phyloP scores from a whole-genome alignment of 2,329 filamentous ascomycete genomes.

The Dothidotthia symphoricarpi region DNA sequence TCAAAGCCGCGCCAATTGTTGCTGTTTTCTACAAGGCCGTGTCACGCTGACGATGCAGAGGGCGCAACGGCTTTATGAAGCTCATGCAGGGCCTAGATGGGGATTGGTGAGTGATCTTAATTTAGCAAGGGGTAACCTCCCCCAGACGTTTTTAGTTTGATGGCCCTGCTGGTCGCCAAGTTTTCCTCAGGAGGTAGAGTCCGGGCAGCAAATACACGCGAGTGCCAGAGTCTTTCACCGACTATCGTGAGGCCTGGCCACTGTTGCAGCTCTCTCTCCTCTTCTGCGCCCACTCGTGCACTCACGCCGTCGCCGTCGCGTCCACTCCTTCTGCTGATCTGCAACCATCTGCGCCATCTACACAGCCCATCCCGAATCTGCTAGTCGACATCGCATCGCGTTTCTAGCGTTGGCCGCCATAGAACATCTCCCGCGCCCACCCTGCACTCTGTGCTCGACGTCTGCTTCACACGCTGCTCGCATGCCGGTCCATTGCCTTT shows the following conservation, averaged over 20 bases:
- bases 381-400: too few relatives aligned
- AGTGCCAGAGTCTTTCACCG: constrained; percentile 6
- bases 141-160: constrained; percentile 23
- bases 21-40: constrained; percentile 1
- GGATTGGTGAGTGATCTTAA: constrained; percentile 14
- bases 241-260: constrained; percentile 9
- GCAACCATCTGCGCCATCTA: constrained; percentile 1
- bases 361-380: background rate
- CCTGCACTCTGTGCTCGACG: constrained; percentile 28
- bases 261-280: constrained; percentile 5
- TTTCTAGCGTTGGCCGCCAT: constrained; percentile 1
- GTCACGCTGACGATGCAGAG: constrained; percentile 10
- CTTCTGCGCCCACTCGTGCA: too few relatives aligned
- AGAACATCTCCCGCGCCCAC: constrained; percentile 10
- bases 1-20: constrained; percentile 5
- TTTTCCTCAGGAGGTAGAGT: constrained; percentile 25
- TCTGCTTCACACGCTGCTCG: constrained; percentile 25
- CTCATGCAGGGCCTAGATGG: constrained; percentile 20
- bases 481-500: constrained; percentile 32
- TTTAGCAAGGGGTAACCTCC: constrained; percentile 11
- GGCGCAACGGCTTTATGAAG: constrained; percentile 16
- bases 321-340: constrained; percentile 30
- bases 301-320: constrained; percentile 11
- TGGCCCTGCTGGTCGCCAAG: constrained; percentile 18
- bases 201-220: constrained; percentile 15